phyloP scores from a whole-genome alignment of 2,329 filamentous ascomycete species.

The Eutypa lata region DNA sequence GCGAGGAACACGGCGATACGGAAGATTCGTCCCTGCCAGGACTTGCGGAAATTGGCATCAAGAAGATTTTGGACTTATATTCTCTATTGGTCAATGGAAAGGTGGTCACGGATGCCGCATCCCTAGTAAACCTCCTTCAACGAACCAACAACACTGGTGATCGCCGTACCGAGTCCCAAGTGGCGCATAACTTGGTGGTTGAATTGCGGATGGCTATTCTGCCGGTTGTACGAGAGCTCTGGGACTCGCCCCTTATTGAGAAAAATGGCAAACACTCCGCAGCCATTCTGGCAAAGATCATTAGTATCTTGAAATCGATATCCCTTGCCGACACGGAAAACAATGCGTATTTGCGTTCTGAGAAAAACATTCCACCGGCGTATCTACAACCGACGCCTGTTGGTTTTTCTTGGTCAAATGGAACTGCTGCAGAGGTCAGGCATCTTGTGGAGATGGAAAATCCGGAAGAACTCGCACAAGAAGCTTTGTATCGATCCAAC shows the following conservation, averaged over 20 bases:
- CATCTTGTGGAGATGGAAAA: conserved; percentile 32
- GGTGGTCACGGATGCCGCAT: conserved; percentile 72
- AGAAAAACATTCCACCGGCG: conserved; percentile 41
- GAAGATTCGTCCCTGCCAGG: conserved; percentile 45
- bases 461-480: conserved; percentile 60
- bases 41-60: conserved; percentile 59
- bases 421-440: conserved; percentile 25
- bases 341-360: conserved; percentile 58
- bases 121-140: conserved; percentile 44
- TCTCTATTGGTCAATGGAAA: conserved; percentile 73
- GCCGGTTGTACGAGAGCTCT: conserved; percentile 72
- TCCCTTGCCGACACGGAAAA: conserved; percentile 74
- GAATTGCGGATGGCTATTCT: conserved; percentile 80
- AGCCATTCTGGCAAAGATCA: conserved; percentile 71
- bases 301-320: conserved; percentile 79
- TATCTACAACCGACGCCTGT: conserved; percentile 43
- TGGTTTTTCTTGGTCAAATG: conserved; percentile 44
- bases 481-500: conserved; percentile 81
- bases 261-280: conserved; percentile 59
- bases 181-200: conserved; percentile 73
- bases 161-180: conserved; percentile 37
- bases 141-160: conserved; percentile 36
- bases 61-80: conserved; percentile 83
- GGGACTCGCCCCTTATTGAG: conserved; percentile 82
- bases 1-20: conserved; percentile 32